Conservation (phyloP, 148 eudicot genomes). For the Arbutus unedo region DNA sequence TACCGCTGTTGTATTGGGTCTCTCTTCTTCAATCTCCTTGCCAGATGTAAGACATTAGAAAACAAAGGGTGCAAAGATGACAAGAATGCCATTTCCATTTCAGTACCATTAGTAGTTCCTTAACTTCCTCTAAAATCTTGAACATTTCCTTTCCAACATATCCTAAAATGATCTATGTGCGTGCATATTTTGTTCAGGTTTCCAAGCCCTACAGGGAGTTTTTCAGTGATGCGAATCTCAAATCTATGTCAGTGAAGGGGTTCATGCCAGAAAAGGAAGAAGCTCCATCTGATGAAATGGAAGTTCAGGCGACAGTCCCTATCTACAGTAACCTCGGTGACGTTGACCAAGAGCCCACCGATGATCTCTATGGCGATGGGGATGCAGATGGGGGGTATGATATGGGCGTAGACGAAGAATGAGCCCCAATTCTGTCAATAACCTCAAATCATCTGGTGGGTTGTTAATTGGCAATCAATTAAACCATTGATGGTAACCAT, state of each 20-base stretch:
- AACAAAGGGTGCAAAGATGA: background rate
- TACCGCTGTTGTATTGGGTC: background rate
- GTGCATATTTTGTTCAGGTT: constrained; percentile 39
- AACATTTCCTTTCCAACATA: background rate
- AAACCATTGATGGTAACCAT: background rate
- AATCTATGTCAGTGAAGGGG: constrained; percentile 39
- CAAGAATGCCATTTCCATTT: background rate
- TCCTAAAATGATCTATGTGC: background rate
- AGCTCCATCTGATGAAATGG: constrained; percentile 29
- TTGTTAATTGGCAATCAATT: background rate
- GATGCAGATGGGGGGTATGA: constrained; percentile 43
- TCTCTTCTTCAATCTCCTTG: background rate
- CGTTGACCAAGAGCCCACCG: constrained; percentile 33
- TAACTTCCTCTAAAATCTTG: background rate
- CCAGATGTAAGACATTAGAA: background rate
- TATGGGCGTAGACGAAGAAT: constrained; percentile 59
- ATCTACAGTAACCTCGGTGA: constrained; percentile 29
- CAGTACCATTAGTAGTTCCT: background rate
- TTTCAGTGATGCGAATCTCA: constrained; percentile 54
- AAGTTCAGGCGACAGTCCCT: constrained; percentile 18
- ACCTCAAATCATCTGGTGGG: background rate
- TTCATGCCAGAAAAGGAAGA: constrained; percentile 7
- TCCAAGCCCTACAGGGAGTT: constrained; percentile 72
- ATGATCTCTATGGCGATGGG: constrained; percentile 35
- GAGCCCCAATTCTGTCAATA: background rate